A percentile compares a stretch with the other conserved stretches of the same genome.
These are phyloP conservation scores for Bassia scoparia DNA, from an alignment of 148 eudicot species.

Conservation along the genomic window DNA sequence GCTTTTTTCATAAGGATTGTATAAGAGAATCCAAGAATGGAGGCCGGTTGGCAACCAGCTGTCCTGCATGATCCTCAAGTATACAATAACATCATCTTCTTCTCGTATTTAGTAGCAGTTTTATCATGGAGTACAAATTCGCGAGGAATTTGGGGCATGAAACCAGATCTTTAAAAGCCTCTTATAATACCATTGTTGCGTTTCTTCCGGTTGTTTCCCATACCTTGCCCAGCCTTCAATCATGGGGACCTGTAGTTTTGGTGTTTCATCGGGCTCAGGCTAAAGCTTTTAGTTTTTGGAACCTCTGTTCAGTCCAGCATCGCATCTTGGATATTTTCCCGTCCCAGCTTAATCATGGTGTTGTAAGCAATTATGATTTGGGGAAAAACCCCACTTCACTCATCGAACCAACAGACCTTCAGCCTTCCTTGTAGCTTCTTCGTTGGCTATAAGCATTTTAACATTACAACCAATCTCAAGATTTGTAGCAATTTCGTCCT, in stretches of 20 bases:
- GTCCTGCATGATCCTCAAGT: constrained; percentile 60
- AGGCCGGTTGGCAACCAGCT: constrained; percentile 72
- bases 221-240: constrained; percentile 93
- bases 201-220: constrained; percentile 50
- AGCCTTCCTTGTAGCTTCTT: constrained; percentile 79
- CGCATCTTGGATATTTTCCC: constrained; percentile 71
- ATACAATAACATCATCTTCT: constrained; percentile 47
- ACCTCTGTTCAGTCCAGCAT: constrained; percentile 48
- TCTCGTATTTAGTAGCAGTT: constrained; percentile 63
- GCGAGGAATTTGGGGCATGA: constrained; percentile 75
- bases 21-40: constrained; percentile 68
- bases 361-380: constrained; percentile 78
- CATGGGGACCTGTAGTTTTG: constrained; percentile 96
- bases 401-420: constrained; percentile 55
- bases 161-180: constrained; percentile 55
- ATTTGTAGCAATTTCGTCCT: constrained; percentile 56
- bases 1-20: constrained; percentile 72
- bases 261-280: constrained; percentile 76
- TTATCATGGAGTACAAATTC: constrained; percentile 70
- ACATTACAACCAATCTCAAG: constrained; percentile 74
- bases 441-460: constrained; percentile 87
- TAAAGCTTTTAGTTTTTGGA: constrained; percentile 39
- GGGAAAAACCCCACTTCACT: constrained; percentile 48
- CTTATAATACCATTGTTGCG: constrained; percentile 49
- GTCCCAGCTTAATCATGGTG: constrained; percentile 75